Evolutionary conservation across 1,284 basidiomycete species (phyloP).

Genomic region (Cryptococcus sp.): DNA sequence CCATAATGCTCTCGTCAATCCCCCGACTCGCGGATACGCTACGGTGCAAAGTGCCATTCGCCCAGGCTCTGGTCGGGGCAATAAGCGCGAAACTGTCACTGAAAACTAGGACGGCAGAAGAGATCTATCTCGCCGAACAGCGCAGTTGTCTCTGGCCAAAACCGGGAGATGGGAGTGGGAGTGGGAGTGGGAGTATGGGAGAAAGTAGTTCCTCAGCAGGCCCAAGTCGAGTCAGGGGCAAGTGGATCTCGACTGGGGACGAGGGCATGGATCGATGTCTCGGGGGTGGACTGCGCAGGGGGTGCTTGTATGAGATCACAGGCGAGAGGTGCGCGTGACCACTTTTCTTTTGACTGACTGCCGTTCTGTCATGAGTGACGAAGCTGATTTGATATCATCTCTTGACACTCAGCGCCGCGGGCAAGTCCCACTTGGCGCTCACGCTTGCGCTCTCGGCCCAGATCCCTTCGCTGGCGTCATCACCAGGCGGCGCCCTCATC

Average conservation of each 20-base stretch:
- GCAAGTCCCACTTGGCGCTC: constrained; percentile 82
- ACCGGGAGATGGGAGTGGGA: constrained; percentile 1
- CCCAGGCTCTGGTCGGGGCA: constrained; percentile 25
- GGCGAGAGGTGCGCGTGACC: constrained; percentile 72
- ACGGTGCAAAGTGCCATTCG: constrained; percentile 13
- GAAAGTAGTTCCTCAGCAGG: not conserved
- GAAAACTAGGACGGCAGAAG: not conserved
- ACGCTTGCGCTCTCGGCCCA: constrained; percentile 76
- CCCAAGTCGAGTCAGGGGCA: constrained; percentile 10
- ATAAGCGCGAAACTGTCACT: constrained; percentile 35
- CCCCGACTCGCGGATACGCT: constrained; percentile 12
- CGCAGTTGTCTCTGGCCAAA: not conserved
- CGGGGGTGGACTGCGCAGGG: constrained; percentile 72
- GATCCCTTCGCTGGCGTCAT: constrained; percentile 59
- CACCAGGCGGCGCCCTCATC: constrained; percentile 66
- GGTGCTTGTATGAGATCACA: constrained; percentile 77
- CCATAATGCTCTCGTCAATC: constrained; percentile 42
- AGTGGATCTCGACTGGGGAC: constrained; percentile 66
- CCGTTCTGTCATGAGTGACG: not conserved
- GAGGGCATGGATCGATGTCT: constrained; percentile 64
- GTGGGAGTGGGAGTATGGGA: constrained; percentile 2
- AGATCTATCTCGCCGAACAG: constrained; percentile 1
- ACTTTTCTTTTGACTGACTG: not conserved
- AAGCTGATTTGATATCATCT: not conserved
- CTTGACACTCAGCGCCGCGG: constrained; percentile 65